Evolutionary conservation across 371 early-diverging fungal species (phyloP), one percentile per base, ranked within the genome.

Genomic region (Mucor sp.): DNA sequence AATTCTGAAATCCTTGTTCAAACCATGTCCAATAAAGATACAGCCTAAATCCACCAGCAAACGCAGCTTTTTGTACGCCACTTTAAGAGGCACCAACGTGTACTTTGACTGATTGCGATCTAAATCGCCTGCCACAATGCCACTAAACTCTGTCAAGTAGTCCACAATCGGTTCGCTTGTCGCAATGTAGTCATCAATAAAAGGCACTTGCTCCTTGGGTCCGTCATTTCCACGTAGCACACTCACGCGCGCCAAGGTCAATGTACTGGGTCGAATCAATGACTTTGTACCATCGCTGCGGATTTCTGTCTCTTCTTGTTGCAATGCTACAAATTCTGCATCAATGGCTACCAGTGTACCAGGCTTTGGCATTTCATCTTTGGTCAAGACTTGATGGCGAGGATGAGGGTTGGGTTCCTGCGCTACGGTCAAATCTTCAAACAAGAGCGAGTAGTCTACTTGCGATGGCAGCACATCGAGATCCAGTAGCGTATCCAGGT

Each of bases 111-210:
- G 70, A 1, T 65, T 75, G 2, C 87, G 85, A 62, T 95, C 93
- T 68, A 98, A 74, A 76, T 98, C 97, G 14, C 91, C 92, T 0
- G 91, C 83, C 60, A 91, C 87, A 64, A 97, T 97, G 35, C 98
- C 97, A 27, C 94, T 94, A 68, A 85, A 98, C 74, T 94, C 93
- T 0, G 98, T 96, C 30, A 96, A 69, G 68, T 96, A 95, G 69
- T 98, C 96, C 15, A 91, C 93, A 19, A 98, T 86, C 3, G 91
- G 91, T 55, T 94, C 93, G 5, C 86, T 85, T 1, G 91, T 90
- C 0, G 85, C 87, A 47, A 98, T 94, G 73, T 98, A 97, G 67
- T 98, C 98, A 75, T 98, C 98, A 30, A 98, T 94, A 72, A 97
- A 97, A 1, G 97, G 96, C 5, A 89, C 76, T 19, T 89, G 90